Evolutionary conservation across 169 alveolate genomes (phyloP).

Genomic region (Plasmodium gonderi): DNA sequence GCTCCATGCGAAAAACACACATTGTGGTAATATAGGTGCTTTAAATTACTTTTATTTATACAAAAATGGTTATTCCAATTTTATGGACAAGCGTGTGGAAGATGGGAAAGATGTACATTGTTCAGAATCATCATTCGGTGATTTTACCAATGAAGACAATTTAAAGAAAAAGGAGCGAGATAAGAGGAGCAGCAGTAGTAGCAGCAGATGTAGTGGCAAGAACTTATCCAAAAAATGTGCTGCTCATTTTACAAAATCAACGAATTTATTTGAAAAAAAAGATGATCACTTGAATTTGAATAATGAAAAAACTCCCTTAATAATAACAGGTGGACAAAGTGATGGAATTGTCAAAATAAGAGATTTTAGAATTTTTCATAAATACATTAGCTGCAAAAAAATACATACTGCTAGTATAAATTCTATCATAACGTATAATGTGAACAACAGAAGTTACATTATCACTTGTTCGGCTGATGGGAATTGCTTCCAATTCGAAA

Average conservation of each 20-base stretch:
- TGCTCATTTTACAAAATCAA: slow-evolving; percentile 8
- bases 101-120: not conserved
- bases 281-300: slow-evolving; percentile 17
- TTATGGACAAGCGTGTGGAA: not conserved
- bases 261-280: not conserved
- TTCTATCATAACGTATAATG: slow-evolving; percentile 64
- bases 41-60: slow-evolving; percentile 59
- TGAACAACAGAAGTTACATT: slow-evolving; percentile 56
- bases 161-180: not conserved
- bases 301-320: slow-evolving; percentile 61
- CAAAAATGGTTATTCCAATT: not conserved
- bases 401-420: slow-evolving; percentile 73
- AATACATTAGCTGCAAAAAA: slow-evolving; percentile 57
- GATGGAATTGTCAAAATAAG: slow-evolving; percentile 65
- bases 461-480: slow-evolving; percentile 77
- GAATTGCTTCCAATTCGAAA: slow-evolving; percentile 72
- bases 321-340: slow-evolving; percentile 71
- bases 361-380: slow-evolving; percentile 73
- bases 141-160: not conserved
- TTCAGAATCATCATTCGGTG: not conserved
- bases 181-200: no score
- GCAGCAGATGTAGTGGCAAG: not conserved
- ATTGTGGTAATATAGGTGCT: slow-evolving; percentile 72
- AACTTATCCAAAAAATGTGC: not conserved
- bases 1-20: slow-evolving; percentile 39